A percentile compares a stretch with the other conserved stretches of the same genome.
Evolutionary conservation across 2,329 filamentous ascomycete genomes (phyloP).

Genomic region (Fusarium chuoi): DNA sequence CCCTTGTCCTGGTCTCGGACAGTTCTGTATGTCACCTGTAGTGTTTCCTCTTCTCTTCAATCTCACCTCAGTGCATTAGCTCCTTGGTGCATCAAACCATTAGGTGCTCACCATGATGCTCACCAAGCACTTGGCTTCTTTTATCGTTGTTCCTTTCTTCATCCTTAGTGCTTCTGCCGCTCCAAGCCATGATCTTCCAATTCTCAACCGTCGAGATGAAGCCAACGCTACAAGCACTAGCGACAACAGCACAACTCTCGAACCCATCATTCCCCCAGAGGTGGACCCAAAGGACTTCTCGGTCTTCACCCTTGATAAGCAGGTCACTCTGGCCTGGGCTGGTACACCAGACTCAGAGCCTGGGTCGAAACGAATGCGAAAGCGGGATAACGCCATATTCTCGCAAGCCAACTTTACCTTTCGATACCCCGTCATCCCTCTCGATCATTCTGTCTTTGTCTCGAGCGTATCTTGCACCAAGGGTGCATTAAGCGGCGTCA

Average conservation of each 20-base stretch:
- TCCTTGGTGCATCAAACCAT: not conserved
- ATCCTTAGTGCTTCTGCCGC: not conserved
- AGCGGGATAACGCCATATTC: constrained; percentile 14
- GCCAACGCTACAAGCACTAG: not conserved
- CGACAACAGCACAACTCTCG: not conserved
- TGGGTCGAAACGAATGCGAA: not conserved
- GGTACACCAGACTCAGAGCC: not conserved
- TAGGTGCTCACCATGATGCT: not conserved
- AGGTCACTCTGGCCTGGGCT: constrained; percentile 19
- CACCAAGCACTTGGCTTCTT: not conserved
- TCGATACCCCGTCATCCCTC: constrained; percentile 8
- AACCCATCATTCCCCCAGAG: constrained; percentile 19
- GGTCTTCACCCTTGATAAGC: not conserved
- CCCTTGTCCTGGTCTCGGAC: not conserved
- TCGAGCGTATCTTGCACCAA: not conserved
- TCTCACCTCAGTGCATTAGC: rapidly evolving
- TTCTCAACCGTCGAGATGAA: not conserved
- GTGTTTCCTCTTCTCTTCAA: not conserved
- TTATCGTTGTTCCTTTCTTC: not conserved
- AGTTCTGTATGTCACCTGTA: not conserved
- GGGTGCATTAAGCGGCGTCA: not conserved
- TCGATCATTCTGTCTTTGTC: constrained; percentile 15
- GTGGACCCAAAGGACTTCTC: constrained; percentile 9
- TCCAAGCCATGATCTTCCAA: not conserved
- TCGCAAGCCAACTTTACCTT: constrained; percentile 27